Conservation (phyloP, 192 early-diverging fungal species). For the Podila horticola region DNA sequence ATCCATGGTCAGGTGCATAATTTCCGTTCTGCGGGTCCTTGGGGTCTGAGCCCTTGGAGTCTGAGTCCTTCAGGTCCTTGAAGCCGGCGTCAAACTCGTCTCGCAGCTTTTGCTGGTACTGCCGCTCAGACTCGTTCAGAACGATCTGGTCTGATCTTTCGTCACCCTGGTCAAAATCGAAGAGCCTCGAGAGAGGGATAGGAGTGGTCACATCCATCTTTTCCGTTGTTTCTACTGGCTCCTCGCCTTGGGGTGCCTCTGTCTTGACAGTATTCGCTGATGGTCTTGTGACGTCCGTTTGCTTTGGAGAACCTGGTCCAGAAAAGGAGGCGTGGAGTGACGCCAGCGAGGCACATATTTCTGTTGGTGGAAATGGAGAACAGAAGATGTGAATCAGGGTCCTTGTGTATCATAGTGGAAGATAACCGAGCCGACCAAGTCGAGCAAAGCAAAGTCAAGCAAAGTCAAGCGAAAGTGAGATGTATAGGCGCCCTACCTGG, state of each 20-base stretch:
- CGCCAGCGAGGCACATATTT: constrained; percentile 35
- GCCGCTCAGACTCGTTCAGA: constrained; percentile 29
- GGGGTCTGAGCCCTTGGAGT: background rate
- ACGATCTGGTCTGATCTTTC: constrained; percentile 38
- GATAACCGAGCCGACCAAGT: background rate
- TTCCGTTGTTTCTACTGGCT: constrained; percentile 12
- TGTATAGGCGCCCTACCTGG: constrained; percentile 23
- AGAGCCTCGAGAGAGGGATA: constrained; percentile 42
- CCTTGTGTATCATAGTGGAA: background rate
- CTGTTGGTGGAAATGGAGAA: constrained; percentile 4
- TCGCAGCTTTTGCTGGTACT: constrained; percentile 35
- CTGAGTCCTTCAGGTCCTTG: constrained; percentile 18
- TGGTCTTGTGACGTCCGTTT: background rate
- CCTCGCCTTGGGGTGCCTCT: constrained; percentile 26
- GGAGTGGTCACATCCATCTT: constrained; percentile 29
- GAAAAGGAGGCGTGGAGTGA: constrained; percentile 22
- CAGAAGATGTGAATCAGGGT: background rate
- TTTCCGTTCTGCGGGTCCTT: background rate
- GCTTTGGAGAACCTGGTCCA: constrained; percentile 11
- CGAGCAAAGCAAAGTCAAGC: too few species aligned
- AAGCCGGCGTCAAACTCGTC: constrained; percentile 50
- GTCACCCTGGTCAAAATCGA: constrained; percentile 48
- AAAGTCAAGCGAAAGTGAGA: too few species aligned
- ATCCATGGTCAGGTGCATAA: constrained; percentile 4
- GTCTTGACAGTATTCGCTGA: background rate